Conservation (phyloP, 2,329 filamentous ascomycete species). For the Alternaria gaisen region DNA sequence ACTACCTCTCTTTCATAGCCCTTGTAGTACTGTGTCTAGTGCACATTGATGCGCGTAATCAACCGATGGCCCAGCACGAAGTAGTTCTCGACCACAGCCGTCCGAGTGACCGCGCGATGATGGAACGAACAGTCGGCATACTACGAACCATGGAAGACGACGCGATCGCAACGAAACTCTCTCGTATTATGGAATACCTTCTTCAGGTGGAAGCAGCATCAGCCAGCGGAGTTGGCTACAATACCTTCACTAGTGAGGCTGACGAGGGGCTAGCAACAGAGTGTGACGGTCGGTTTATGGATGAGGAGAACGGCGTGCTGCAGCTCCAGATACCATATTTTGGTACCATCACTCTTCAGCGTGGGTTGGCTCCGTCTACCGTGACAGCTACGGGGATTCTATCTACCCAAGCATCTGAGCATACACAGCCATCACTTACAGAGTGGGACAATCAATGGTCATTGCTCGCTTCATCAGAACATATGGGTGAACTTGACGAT, state of each 20-base stretch:
- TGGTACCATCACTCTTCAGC: constrained; percentile 18
- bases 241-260: constrained; percentile 15
- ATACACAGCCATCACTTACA: neutral
- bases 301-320: too few relatives aligned
- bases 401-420: neutral
- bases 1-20: neutral
- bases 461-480: neutral
- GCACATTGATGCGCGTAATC: neutral
- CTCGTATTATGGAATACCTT: constrained; percentile 16
- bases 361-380: neutral
- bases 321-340: neutral
- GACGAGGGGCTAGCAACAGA: constrained; percentile 2
- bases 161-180: constrained; percentile 16
- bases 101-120: constrained; percentile 23
- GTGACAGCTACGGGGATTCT: neutral
- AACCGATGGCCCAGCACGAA: too few relatives aligned
- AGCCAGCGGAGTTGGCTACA: constrained; percentile 15
- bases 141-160: constrained; percentile 21
- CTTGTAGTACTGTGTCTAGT: neutral
- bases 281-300: too few relatives aligned
- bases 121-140: constrained; percentile 23
- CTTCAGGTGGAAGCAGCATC: constrained; percentile 25
- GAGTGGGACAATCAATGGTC: constrained; percentile 6
- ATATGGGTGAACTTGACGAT: constrained; percentile 8
- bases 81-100: constrained; percentile 17